These are phyloP conservation scores for Silene vulgaris DNA, from an alignment of 179 eudicot species.

Conservation along the genomic window DNA sequence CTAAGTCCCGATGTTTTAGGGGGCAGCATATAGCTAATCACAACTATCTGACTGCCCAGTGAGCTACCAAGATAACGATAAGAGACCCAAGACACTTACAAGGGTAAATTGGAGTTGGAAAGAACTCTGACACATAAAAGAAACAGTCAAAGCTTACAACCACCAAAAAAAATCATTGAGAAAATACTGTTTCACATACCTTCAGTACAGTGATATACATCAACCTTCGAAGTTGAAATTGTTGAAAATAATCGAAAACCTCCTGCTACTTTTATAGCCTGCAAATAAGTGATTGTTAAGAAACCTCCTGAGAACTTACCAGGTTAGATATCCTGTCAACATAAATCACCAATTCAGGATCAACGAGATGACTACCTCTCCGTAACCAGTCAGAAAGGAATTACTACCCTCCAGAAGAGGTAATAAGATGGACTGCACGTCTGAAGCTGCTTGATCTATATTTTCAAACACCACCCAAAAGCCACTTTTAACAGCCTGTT, in stretches of 20 bases:
- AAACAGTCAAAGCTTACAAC: neutral
- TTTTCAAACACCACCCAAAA: slow-evolving; percentile 94
- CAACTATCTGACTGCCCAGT: neutral
- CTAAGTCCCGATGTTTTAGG: no score
- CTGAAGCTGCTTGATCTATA: slow-evolving; percentile 96
- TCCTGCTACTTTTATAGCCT: slow-evolving; percentile 73
- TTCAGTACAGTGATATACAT: slow-evolving; percentile 41
- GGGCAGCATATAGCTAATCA: neutral
- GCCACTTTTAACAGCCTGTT: slow-evolving; percentile 80
- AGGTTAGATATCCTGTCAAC: neutral
- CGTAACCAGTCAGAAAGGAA: slow-evolving; percentile 73
- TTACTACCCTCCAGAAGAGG: slow-evolving; percentile 83
- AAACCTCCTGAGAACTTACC: neutral
- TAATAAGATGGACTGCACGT: slow-evolving; percentile 75
- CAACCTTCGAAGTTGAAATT: slow-evolving; percentile 64
- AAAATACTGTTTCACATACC: slow-evolving; percentile 40
- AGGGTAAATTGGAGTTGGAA: neutral
- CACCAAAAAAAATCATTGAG: neutral
- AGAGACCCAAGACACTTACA: neutral
- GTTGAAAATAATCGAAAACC: slow-evolving; percentile 84
- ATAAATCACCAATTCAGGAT: neutral
- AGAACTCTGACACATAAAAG: neutral
- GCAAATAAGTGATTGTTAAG: slow-evolving; percentile 25
- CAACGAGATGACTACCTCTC: slow-evolving; percentile 54
- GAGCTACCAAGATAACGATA: neutral